Evolutionary conservation across 2,329 filamentous ascomycete genomes (phyloP).

Genomic region (Aspergillus sp.): DNA sequence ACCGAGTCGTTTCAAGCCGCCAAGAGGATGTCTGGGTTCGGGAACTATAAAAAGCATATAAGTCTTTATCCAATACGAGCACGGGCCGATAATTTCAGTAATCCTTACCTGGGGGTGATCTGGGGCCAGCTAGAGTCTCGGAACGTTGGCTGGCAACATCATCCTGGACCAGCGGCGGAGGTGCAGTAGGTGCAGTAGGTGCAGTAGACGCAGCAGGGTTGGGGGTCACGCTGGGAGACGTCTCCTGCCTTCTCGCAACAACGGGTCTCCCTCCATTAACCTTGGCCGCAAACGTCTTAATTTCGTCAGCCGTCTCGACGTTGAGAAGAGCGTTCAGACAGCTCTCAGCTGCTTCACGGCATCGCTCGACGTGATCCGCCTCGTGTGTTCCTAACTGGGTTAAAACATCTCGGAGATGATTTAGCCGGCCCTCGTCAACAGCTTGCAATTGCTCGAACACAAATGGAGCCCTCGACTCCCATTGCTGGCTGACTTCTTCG

Average conservation of each 20-base stretch:
- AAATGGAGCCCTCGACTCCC: slow-evolving; percentile 90
- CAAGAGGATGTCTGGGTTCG: slow-evolving; percentile 34
- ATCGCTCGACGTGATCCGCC: slow-evolving; percentile 73
- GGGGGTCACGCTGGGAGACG: slow-evolving; percentile 17
- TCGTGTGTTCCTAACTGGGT: slow-evolving; percentile 93
- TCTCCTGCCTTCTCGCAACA: slow-evolving; percentile 16
- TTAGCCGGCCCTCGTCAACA: slow-evolving; percentile 78
- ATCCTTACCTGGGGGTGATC: slow-evolving; percentile 29
- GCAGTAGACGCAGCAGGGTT: slow-evolving; percentile 23
- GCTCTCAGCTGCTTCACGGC: slow-evolving; percentile 64
- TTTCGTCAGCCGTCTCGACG: slow-evolving; percentile 78
- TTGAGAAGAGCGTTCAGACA: slow-evolving; percentile 77
- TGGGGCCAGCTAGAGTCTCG: slow-evolving; percentile 33
- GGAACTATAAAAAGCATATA: slow-evolving; percentile 23
- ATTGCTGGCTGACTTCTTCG: slow-evolving; percentile 72
- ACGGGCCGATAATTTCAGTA: neutral
- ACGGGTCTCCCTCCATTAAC: slow-evolving; percentile 30
- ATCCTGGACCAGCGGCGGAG: slow-evolving; percentile 39
- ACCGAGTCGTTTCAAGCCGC: slow-evolving; percentile 39
- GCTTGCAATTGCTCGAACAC: slow-evolving; percentile 90
- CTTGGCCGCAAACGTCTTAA: slow-evolving; percentile 46
- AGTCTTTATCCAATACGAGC: neutral
- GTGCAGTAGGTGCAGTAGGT: slow-evolving; percentile 31
- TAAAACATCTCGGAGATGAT: slow-evolving; percentile 80
- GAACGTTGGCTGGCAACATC: slow-evolving; percentile 51